Evolutionary conservation across 2,329 filamentous ascomycete species (phyloP), one percentile per base, ranked within the genome.

Genomic region (Pestalotiopsis sp.): DNA sequence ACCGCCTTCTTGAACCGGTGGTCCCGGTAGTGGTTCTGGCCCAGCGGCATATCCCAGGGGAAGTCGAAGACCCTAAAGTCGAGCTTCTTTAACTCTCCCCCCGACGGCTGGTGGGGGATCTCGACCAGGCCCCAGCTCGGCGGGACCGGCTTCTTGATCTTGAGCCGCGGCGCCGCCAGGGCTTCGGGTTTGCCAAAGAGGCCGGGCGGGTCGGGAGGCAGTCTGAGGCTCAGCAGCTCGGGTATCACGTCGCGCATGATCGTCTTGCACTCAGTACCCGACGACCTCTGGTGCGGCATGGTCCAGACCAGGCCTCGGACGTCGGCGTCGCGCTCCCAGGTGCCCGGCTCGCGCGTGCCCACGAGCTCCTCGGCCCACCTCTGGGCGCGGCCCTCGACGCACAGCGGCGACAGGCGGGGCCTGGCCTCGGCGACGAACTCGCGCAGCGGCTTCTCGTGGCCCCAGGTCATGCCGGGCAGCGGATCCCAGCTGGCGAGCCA

Each of bases 401-500:
- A 38, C n/a, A 38, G 11, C 59, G 11, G 31, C 36, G 59, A 36
- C 11, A 62, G 27, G 27, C 27, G n/a, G 31, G 59, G 59, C 27
- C 36, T 2, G 12, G 27, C 38, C 36, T 62, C 59, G 27, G n/a
- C 23, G 11, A 62, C 36, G 59, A 62, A 62, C 12, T 62, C 59
- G n/a, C 59, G 23, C 59, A 62, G 36, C 27, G 59, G 59, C 36
- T 38, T 62, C 59, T 62, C 59, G 36, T 62, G 59, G 36, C 59
- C 59, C 59, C 59, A 62, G 5, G 27, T 39, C 59, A 62, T 62
- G 27, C 59, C 59, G 31, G 59, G 59, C 36, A 41, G 23, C 14
- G 59, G 59, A n/a, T 62, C 36, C 59, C 36, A 62, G 59, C 59
- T 62, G 27, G n/a, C n/a, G 4, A 62, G 59, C 59, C 59, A 62